A percentile compares a stretch with the other conserved stretches of the same genome.
These are phyloP conservation scores for Russula abietina DNA, from an alignment of 768 basidiomycete genomes.

Conservation along the genomic window DNA sequence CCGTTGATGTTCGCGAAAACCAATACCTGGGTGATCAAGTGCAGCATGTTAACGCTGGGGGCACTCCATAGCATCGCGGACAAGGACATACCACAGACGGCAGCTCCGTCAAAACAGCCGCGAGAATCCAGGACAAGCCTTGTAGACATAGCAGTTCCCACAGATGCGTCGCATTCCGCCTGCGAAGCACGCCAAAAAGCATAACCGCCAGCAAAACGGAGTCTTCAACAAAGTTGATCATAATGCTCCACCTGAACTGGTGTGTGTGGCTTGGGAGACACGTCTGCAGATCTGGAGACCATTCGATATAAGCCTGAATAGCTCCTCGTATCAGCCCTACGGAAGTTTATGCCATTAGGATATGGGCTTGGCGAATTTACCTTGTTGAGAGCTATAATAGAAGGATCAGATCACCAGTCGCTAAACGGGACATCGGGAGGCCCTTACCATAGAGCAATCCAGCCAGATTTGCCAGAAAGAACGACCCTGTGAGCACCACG, in stretches of 20 bases:
- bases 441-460: slow-evolving; percentile 1
- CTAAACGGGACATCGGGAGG: background rate
- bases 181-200: slow-evolving; percentile 18
- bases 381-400: slow-evolving; percentile 4
- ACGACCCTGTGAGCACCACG: background rate
- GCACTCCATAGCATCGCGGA: background rate
- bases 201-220: slow-evolving; percentile 11
- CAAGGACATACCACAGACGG: slow-evolving; percentile 13
- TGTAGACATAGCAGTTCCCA: slow-evolving; percentile 24
- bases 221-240: slow-evolving; percentile 17
- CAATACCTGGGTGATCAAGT: slow-evolving; percentile 1
- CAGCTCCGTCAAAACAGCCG: slow-evolving; percentile 13
- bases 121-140: slow-evolving; percentile 18
- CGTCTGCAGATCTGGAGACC: background rate
- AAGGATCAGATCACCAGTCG: background rate
- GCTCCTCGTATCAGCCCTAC: background rate
- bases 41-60: background rate
- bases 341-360: background rate
- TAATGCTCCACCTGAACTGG: slow-evolving; percentile 14
- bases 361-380: background rate
- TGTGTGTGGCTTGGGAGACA: background rate
- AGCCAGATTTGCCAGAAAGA: slow-evolving; percentile 5
- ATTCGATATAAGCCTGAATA: slow-evolving; percentile 2
- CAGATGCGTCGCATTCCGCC: slow-evolving; percentile 19
- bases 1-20: slow-evolving; percentile 22